phyloP scores from a whole-genome alignment of 768 basidiomycete species.

The Mycena haematopus region DNA sequence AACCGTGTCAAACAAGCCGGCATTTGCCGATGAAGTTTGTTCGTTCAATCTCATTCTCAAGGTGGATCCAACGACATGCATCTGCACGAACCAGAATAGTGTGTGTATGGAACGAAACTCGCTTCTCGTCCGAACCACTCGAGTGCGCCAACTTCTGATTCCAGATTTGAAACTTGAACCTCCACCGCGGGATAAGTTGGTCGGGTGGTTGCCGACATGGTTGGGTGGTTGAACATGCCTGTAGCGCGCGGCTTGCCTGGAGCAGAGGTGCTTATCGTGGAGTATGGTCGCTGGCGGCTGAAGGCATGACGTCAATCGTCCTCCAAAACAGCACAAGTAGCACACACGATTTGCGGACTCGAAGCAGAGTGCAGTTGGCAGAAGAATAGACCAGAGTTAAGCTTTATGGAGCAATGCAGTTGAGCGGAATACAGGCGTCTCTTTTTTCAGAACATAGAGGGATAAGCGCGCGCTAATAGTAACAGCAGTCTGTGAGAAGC shows the following conservation, averaged over 20 bases:
- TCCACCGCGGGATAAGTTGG: background rate
- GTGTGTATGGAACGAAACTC: no score
- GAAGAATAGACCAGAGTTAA: background rate
- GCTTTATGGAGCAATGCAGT: constrained; percentile 6
- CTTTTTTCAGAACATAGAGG: background rate
- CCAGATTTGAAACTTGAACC: background rate
- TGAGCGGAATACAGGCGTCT: background rate
- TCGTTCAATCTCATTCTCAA: background rate
- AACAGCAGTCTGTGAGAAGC: no score
- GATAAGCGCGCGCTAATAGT: background rate
- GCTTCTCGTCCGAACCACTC: no score
- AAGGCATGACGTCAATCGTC: constrained; percentile 11
- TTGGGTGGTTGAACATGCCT: constrained; percentile 9
- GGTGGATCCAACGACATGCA: background rate
- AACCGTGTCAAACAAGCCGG: background rate
- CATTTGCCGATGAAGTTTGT: background rate
- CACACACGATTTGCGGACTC: background rate
- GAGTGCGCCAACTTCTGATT: no score
- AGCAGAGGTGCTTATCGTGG: constrained; percentile 7
- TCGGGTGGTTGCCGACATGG: background rate
- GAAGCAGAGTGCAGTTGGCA: background rate
- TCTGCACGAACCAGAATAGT: background rate
- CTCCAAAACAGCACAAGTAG: background rate
- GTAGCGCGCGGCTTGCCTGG: background rate
- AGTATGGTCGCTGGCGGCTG: background rate